These are phyloP conservation scores for Xanthoparmelia taractica DNA, from an alignment of 495 filamentous ascomycete species.

Conservation along the genomic window DNA sequence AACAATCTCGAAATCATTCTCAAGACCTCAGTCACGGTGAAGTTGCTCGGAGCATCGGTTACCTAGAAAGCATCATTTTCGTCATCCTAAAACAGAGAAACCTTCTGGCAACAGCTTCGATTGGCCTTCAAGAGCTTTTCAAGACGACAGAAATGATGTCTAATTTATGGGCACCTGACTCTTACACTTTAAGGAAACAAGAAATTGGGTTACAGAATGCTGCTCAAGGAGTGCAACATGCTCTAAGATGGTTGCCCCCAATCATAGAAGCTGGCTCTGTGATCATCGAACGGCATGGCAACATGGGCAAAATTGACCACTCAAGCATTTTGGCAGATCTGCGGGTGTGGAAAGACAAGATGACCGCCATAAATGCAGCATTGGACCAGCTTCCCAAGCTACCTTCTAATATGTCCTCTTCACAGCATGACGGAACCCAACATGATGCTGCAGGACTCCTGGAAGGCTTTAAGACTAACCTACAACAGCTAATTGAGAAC, in stretches of 20 bases:
- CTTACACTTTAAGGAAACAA: slow-evolving; percentile 20
- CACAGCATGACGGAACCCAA: slow-evolving; percentile 36
- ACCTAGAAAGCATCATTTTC: slow-evolving; percentile 72
- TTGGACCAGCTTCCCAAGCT: slow-evolving; percentile 46
- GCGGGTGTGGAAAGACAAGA: slow-evolving; percentile 41
- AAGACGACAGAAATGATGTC: slow-evolving; percentile 34
- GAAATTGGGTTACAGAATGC: slow-evolving; percentile 21
- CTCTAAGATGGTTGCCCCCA: slow-evolving; percentile 44
- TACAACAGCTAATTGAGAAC: slow-evolving; percentile 37
- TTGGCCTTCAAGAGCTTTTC: slow-evolving; percentile 34
- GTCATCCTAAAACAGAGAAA: slow-evolving; percentile 59
- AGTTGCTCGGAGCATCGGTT: slow-evolving; percentile 66
- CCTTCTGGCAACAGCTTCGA: slow-evolving; percentile 40
- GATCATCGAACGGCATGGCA: slow-evolving; percentile 52
- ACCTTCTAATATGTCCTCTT: slow-evolving; percentile 46
- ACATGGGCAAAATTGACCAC: slow-evolving; percentile 47
- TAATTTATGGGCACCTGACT: slow-evolving; percentile 37
- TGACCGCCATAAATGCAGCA: slow-evolving; percentile 35
- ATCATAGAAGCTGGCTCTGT: slow-evolving; percentile 39
- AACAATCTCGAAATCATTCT: slow-evolving; percentile 60
- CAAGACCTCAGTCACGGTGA: slow-evolving; percentile 76
- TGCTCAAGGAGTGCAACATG: slow-evolving; percentile 1
- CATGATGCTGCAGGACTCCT: slow-evolving; percentile 40
- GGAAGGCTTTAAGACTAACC: slow-evolving; percentile 35
- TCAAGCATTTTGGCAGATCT: slow-evolving; percentile 37